Percentiles rank a stretch among this genome's conserved stretches.
Evolutionary conservation across 2,329 filamentous ascomycete genomes (phyloP).

Genomic region (Fusarium sarcochroum): DNA sequence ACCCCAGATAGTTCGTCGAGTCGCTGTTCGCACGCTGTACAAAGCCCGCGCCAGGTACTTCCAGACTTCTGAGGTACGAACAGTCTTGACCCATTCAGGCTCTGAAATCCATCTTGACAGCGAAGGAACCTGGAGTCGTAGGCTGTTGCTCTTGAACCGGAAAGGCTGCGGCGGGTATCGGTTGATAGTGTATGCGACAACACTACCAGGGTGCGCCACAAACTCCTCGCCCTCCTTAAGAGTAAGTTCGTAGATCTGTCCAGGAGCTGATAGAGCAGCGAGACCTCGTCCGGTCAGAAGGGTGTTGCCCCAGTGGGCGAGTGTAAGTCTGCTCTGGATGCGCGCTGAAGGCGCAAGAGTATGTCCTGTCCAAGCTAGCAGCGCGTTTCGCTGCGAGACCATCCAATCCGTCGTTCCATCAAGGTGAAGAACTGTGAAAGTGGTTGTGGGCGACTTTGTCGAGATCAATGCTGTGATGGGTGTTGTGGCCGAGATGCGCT

Average conservation of each 20-base stretch:
- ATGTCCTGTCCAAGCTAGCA: conserved; percentile 97
- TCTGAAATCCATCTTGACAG: conserved; percentile 75
- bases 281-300: conserved; percentile 90
- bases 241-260: conserved; percentile 89
- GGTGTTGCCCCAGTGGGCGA: conserved; percentile 94
- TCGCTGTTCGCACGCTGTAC: conserved; percentile 80
- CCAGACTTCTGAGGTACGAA: conserved; percentile 81
- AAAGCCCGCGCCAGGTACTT: conserved; percentile 74
- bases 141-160: conserved; percentile 82
- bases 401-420: conserved; percentile 98
- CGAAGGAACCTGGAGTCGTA: conserved; percentile 85
- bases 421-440: conserved; percentile 88
- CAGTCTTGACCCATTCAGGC: conserved; percentile 78
- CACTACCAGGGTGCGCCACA: conserved; percentile 89
- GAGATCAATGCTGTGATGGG: conserved; percentile 91
- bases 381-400: conserved; percentile 85
- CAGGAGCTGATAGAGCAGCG: conserved; percentile 85
- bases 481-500: conserved; percentile 87
- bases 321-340: conserved; percentile 79
- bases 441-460: conserved; percentile 87
- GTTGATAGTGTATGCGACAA: conserved; percentile 89
- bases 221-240: conserved; percentile 89
- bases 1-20: conserved; percentile 89
- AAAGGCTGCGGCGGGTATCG: conserved; percentile 84
- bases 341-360: conserved; percentile 82